Evolutionary conservation across 345 rosid species (phyloP), one percentile per base, ranked within the genome.

Genomic region (Eucalyptus sp.): DNA sequence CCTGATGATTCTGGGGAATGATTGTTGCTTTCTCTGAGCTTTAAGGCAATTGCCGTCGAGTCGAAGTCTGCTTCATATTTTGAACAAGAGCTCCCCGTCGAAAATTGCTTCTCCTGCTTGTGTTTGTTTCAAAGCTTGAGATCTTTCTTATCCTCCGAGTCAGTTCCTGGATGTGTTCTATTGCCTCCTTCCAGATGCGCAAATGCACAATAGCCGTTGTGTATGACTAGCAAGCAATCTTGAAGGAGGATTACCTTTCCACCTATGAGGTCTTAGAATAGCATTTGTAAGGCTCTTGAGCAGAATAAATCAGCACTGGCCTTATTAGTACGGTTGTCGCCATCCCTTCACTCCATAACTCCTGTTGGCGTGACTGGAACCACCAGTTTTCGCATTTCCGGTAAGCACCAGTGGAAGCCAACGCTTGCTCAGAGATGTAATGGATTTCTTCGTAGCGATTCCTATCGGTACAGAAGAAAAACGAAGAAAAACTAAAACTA

Each of bases 21-120:
- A 60, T 89, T 87, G 60, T 89, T 49, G 80, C 86, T 88, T 87
- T 84, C 85, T 86, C 48, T 66, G 87, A 88, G 91, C 89, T 85
- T 84, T 66, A 88, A 81, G n/a, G 86, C 86, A 88, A 87, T 89
- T 93, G 90, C 90, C 91, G 88, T 62, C 43, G n/a, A 17, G n/a
- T 66, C 90, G 88, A 90, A 90, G 85, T 91, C 91, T 50, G 54
- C 41, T 13, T 44, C 81, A 2, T 27, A 14, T 62, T 22, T 48
- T 62, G 33, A 87, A 41, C 83, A 5, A 41, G 48, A 76, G 48
- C 46, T 5, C 22, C 48, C 84, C 48, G 24, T 41, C 27, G 24
- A 41, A 76, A 24, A 17, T 76, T 41, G 48, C 48, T 41, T 76
- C 48, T 76, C 29, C 84, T 41, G 84, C 29, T 76, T 20, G 48